Evolutionary conservation across 176 grass and related monocot genomes (phyloP).

Genomic region (Paspalum vaginatum): DNA sequence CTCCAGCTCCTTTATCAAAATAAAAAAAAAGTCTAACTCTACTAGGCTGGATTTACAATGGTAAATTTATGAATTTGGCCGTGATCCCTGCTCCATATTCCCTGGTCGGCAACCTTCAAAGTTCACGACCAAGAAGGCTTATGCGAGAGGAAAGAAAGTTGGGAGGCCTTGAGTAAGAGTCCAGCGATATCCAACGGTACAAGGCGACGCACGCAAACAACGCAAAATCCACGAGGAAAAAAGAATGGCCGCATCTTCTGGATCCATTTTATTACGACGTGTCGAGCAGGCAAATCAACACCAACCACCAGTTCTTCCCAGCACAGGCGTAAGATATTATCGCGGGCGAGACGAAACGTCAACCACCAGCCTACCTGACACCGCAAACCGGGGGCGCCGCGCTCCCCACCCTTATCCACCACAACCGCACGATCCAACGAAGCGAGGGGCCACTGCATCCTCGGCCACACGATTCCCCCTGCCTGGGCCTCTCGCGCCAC

Average conservation of each 20-base stretch:
- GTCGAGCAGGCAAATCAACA: constrained; percentile 3
- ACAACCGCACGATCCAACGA: constrained; percentile 35
- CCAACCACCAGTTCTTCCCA: constrained; percentile 25
- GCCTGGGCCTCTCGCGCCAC: not conserved
- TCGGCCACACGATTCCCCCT: constrained; percentile 6
- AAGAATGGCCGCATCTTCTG: not conserved
- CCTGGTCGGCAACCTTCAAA: not conserved
- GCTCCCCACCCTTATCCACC: not conserved
- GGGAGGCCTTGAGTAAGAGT: not conserved
- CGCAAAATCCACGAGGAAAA: not conserved
- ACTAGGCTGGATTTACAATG: not conserved
- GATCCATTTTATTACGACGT: constrained; percentile 3
- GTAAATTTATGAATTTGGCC: not conserved
- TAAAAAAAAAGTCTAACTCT: no score
- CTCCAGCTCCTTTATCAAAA: not conserved
- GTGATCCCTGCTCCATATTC: not conserved
- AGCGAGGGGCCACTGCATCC: not conserved
- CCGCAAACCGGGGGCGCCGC: not conserved
- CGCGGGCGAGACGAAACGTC: not conserved
- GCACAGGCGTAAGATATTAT: constrained; percentile 42
- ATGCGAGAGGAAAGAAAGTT: not conserved
- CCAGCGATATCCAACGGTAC: not conserved
- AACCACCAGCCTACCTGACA: constrained; percentile 23
- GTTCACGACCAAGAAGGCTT: no score
- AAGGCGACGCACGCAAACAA: not conserved